Percentiles rank a stretch among this genome's conserved stretches.
Conservation (phyloP, 2,329 filamentous ascomycete genomes). For the Colletotrichum simmondsii region DNA sequence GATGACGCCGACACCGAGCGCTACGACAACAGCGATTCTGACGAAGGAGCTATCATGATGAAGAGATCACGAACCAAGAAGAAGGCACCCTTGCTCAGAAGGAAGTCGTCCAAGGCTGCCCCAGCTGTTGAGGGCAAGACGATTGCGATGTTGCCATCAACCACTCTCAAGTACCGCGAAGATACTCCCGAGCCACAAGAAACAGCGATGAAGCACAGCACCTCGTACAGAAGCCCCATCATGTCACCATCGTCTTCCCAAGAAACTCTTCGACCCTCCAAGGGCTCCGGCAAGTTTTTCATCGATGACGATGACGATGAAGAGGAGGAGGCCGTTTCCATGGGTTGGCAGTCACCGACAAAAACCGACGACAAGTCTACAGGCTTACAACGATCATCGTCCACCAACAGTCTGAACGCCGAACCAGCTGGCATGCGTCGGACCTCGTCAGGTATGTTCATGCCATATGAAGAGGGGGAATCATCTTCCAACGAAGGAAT, state of each 20-base stretch:
- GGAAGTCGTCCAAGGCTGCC: constrained; percentile 47
- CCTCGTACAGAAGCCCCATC: constrained; percentile 58
- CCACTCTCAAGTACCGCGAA: constrained; percentile 85
- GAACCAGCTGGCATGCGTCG: constrained; percentile 75
- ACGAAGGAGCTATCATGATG: constrained; percentile 87
- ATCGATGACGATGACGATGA: constrained; percentile 70
- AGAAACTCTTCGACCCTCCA: constrained; percentile 81
- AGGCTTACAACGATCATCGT: constrained; percentile 59
- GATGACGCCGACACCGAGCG: constrained; percentile 59
- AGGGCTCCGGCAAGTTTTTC: constrained; percentile 72
- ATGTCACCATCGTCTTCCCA: constrained; percentile 82
- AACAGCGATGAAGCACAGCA: constrained; percentile 72
- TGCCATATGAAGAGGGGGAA: constrained; percentile 85
- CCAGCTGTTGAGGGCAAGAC: constrained; percentile 79
- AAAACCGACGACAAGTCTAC: constrained; percentile 36
- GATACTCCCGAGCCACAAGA: constrained; percentile 77
- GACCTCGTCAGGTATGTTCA: constrained; percentile 89
- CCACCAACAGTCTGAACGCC: constrained; percentile 59
- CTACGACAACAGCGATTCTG: constrained; percentile 72
- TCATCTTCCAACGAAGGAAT: constrained; percentile 70
- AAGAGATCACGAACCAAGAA: constrained; percentile 70
- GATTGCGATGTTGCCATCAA: constrained; percentile 88
- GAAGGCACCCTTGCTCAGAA: constrained; percentile 65
- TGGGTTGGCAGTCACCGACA: constrained; percentile 36
- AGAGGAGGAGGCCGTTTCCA: constrained; percentile 59